Base-by-base conservation (phyloP, 495 filamentous ascomycete genomes). In the Aspergillus bertholletiae region DNA sequence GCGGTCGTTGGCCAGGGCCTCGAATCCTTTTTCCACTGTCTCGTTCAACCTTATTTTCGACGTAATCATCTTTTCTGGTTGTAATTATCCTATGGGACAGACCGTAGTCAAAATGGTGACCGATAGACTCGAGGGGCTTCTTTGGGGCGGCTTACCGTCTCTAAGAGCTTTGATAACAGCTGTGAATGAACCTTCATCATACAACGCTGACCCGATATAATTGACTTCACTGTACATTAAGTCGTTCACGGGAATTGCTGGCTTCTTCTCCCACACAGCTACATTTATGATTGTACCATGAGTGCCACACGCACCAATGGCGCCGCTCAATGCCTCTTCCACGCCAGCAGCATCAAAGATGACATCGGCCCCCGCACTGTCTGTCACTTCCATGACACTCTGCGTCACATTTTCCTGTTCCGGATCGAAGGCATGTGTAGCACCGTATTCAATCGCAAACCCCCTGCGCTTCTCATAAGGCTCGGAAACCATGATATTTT, bases 221-320 rank as follows among this genome's bases (percentile, higher is more conserved):
- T 60, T 73, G 8, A 71, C 58, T 64, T 82, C 77, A 7, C 64
- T 54, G 30, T 76, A 76, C 53, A 78, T 68, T 43, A 81, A 24
- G 27, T 68, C 61, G 55, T 83, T 85, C 2, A 78, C 75, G 5
- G 63, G 55, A 21, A 86, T 66, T 7, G 66, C 66, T 15, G 75
- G 73, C 2, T 60, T 46, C 57, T 78, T 78, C 60, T 84, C 82
- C 83, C 83, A 86, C 23, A 86, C 74, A 1, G 84, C 81, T 45
- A 86, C 77, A 54, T 86, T 86, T 11, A 86, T 76, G 24, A 84
- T 71, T 0, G 81, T 84, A 5, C 84, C 84, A 37, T 76, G 66
- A 4, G 72, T 73, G 12, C 79, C 69, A 30, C 79, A 64, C 0
- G 80, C 72, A 35, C 71, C 62, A 30, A 83, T 73, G 2, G 77